Percentiles rank a stretch among this genome's conserved stretches.
phyloP scores from a whole-genome alignment of 2,329 filamentous ascomycete species.

The Colletotrichum phormii region DNA sequence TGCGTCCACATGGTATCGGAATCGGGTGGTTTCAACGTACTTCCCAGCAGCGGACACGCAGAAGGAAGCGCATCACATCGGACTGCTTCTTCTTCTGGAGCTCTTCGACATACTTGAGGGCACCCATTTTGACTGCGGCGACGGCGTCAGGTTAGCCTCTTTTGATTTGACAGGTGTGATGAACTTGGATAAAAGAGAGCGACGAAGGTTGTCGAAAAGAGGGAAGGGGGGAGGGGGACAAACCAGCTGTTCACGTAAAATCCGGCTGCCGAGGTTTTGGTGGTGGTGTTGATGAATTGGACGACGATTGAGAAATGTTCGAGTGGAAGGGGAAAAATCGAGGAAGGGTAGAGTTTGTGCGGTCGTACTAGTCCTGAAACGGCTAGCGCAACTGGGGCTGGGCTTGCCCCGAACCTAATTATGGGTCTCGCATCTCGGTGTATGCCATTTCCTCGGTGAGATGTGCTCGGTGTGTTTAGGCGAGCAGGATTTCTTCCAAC shows the following conservation, averaged over 20 bases:
- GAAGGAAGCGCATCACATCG: slow-evolving; percentile 99
- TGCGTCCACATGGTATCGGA: slow-evolving; percentile 46
- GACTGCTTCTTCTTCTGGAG: slow-evolving; percentile 99
- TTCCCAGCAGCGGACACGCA: slow-evolving; percentile 99
- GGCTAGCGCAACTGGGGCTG: slow-evolving; percentile 44
- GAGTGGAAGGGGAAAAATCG: slow-evolving; percentile 42
- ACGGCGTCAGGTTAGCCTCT: slow-evolving; percentile 39
- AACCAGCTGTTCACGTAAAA: slow-evolving; percentile 41
- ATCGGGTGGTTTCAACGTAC: slow-evolving; percentile 72
- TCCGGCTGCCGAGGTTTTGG: slow-evolving; percentile 38
- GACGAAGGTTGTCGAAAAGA: slow-evolving; percentile 2
- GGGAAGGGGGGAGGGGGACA: slow-evolving; percentile 41
- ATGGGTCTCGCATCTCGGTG: background rate
- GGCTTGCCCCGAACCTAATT: slow-evolving; percentile 43
- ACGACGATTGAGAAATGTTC: slow-evolving; percentile 4
- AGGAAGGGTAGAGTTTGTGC: slow-evolving; percentile 46
- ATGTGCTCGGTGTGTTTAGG: background rate
- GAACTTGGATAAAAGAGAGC: background rate
- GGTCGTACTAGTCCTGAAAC: slow-evolving; percentile 43
- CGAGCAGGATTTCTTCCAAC: background rate
- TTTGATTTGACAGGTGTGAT: background rate
- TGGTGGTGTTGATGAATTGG: slow-evolving; percentile 33
- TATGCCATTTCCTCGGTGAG: background rate
- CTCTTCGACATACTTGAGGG: slow-evolving; percentile 99
- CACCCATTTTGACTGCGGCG: slow-evolving; percentile 85